Evolutionary conservation across 1,284 basidiomycete species (phyloP), one percentile per base, ranked within the genome.

Genomic region (Cryptococcus sp.): DNA sequence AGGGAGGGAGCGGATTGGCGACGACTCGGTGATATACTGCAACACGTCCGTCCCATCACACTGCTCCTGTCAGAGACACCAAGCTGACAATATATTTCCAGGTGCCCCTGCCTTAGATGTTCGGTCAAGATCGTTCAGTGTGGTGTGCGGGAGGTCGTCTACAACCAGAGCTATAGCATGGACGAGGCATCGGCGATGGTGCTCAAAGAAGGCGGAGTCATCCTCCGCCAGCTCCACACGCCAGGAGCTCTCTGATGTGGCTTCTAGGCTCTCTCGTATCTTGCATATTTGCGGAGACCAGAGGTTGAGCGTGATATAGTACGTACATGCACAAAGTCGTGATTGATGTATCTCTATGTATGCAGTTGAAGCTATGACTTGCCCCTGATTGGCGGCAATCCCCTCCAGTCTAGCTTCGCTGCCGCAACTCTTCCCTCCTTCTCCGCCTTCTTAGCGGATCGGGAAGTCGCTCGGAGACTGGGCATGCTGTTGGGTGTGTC

Each of bases 111-210:
- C 74, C 80, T 98, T 9, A 86, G 86, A 62, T 98, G 96, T 72
- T 92, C 93, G 0, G 87, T 98, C 73, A 98, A 98, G 76, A 98
- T 98, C 64, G 77, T 79, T 23, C 95, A 99, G 73, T 89, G 87
- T 44, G 95, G 95, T 4, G 88, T 98, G 15, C 85, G 83, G 58
- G 88, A 88, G 63, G 95, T 99, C 9, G 90, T 98, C 5, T 99
- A 98, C 75, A 95, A 95, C 76, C 80, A 97, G 53, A 87, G 87
- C 58, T 99, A 99, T 78, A 91, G 90, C 80, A 90, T 97, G 91
- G 91, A 95, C 67, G 87, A 87, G 52, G 87, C 85, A 1, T 89
- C 88, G 1, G 88, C 89, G 2, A 79, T 76, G 50, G 81, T 93
- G 13, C 87, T 94, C 64, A 77, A 82, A 60, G 84, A 89, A 68